Evolutionary conservation across 192 early-diverging fungal genomes (phyloP).

Genomic region (Kappamyces sp.): DNA sequence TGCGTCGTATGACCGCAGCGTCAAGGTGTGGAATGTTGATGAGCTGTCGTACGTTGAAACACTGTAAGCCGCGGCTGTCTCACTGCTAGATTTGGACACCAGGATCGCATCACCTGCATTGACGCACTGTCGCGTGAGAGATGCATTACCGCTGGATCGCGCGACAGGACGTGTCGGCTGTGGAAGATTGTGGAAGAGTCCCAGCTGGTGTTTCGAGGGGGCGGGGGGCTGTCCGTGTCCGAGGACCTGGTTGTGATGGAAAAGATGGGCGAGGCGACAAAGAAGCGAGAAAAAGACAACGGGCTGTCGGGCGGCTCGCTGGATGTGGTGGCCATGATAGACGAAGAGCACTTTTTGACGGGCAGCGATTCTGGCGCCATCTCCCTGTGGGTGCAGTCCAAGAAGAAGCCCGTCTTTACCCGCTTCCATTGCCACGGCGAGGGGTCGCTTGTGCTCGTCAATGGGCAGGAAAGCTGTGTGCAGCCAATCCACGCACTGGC

Average conservation of each 20-base stretch:
- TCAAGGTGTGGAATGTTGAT: conserved; percentile 96
- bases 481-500: neutral
- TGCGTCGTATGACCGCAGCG: conserved; percentile 80
- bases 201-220: conserved; percentile 87
- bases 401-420: conserved; percentile 89
- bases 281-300: conserved; percentile 30
- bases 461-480: conserved; percentile 12
- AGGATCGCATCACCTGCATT: conserved; percentile 79
- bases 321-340: conserved; percentile 85
- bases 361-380: conserved; percentile 84
- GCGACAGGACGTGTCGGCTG: conserved; percentile 82
- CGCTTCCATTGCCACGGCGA: conserved; percentile 67
- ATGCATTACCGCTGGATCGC: conserved; percentile 81
- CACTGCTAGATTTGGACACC: conserved; percentile 76
- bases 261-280: conserved; percentile 28
- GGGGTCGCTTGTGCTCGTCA: neutral
- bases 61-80: conserved; percentile 32
- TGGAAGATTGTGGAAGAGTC: conserved; percentile 96
- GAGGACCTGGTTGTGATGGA: conserved; percentile 44
- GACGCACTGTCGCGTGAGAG: conserved; percentile 80
- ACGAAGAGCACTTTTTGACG: conserved; percentile 88
- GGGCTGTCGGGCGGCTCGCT: conserved; percentile 48
- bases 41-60: conserved; percentile 91
- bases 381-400: conserved; percentile 85
- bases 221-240: conserved; percentile 32